Evolutionary conservation across 108 stramenopile species (phyloP).

Genomic region (Schizochytrium sp.): DNA sequence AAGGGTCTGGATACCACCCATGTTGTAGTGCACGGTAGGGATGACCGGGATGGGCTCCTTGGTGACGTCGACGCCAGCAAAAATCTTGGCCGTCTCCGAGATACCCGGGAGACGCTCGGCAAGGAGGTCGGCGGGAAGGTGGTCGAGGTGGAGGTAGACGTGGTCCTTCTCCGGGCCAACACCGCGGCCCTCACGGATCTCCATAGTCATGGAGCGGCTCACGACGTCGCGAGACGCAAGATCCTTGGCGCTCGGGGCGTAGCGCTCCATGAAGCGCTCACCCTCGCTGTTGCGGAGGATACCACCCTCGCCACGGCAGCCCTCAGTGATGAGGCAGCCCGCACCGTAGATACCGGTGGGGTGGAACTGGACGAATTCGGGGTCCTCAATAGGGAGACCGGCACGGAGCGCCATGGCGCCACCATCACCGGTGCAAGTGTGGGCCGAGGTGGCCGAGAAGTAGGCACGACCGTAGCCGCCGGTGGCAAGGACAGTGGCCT

Average conservation of each 20-base stretch:
- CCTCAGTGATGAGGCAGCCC: constrained; percentile 99
- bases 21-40: constrained; percentile 92
- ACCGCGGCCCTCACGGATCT: constrained; percentile 96
- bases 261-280: constrained; percentile 98
- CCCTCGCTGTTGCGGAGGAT: constrained; percentile 89
- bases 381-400: constrained; percentile 82
- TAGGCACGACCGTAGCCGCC: constrained; percentile 96
- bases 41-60: constrained; percentile 98
- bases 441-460: constrained; percentile 94
- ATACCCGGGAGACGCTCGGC: constrained; percentile 95
- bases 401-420: constrained; percentile 90
- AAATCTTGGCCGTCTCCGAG: constrained; percentile 93
- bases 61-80: constrained; percentile 98
- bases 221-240: constrained; percentile 95
- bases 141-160: constrained; percentile 94
- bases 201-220: constrained; percentile 97
- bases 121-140: constrained; percentile 88
- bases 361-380: constrained; percentile 99
- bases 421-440: constrained; percentile 97
- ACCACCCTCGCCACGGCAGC: constrained; percentile 97
- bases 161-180: constrained; percentile 92
- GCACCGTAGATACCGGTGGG: constrained; percentile 99
- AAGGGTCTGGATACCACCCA: constrained; percentile 95
- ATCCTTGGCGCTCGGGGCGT: constrained; percentile 98
- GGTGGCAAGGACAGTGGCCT: constrained; percentile 95